Evolutionary conservation across 257 asterid species (phyloP).

Genomic region (Capsicum chinense): DNA sequence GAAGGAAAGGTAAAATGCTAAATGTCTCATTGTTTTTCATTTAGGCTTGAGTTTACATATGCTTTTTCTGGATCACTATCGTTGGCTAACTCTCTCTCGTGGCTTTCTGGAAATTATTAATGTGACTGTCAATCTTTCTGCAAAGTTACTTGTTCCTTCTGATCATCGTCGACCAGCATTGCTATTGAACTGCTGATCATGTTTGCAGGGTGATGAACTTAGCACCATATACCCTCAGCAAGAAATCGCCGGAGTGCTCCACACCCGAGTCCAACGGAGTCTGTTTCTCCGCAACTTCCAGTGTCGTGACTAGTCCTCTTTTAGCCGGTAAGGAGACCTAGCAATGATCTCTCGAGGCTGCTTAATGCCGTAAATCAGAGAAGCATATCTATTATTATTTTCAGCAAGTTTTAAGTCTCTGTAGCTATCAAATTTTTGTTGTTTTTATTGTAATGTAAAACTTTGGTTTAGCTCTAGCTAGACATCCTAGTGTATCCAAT

Average conservation of each 20-base stretch:
- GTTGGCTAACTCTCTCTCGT: neutral
- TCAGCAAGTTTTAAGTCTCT: conserved; percentile 28
- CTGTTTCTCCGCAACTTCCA: conserved; percentile 54
- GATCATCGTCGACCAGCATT: neutral
- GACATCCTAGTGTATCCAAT: conserved; percentile 24
- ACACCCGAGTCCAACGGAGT: conserved; percentile 46
- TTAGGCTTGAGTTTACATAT: neutral
- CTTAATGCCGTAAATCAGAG: neutral
- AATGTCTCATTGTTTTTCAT: neutral
- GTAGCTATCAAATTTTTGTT: conserved; percentile 26
- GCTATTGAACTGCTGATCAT: neutral
- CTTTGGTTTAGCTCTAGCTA: conserved; percentile 26
- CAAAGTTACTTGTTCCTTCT: neutral
- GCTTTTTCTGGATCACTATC: neutral
- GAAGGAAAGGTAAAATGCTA: conserved; percentile 58
- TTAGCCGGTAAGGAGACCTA: conserved; percentile 41
- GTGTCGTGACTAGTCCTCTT: conserved; percentile 22
- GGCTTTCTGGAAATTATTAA: neutral
- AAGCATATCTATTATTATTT: conserved; percentile 27
- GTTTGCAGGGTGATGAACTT: conserved; percentile 62
- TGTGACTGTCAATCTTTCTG: neutral
- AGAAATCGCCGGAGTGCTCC: conserved; percentile 40
- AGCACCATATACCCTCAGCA: conserved; percentile 57
- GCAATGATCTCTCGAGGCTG: conserved; percentile 21
- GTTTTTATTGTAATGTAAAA: neutral